Evolutionary conservation across 2,329 filamentous ascomycete genomes (phyloP), one percentile per base, ranked within the genome.

Genomic region (Cercospora brassicicola): DNA sequence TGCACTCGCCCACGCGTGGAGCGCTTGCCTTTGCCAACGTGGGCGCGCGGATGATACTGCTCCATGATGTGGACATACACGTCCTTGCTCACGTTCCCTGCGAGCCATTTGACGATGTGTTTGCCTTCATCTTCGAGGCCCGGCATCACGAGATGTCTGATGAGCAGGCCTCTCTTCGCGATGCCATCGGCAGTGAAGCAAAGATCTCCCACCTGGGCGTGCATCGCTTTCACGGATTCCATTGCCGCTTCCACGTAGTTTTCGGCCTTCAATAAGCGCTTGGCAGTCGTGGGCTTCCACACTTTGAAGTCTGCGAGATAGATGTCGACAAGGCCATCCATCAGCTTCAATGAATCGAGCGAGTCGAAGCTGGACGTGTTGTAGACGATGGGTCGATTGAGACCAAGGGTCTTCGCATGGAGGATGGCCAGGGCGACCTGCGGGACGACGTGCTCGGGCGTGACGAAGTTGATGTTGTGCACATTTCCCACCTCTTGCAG

Each of bases 261-360:
- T 59, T 92, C 90, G 0, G 90, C 90, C 77, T 96, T 96, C 39
- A 95, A 84, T 31, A 95, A 81, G 10, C 91, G 84, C 73, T 86
- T 89, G 20, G 90, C 90, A 0, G 90, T 90, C 23, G 78, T 81
- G 1, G 84, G 78, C 30, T 86, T 86, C 91, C 91, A 95, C 9
- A 94, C 88, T 78, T 96, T 95, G 83, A 95, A 95, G 76, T 96
- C 92, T 0, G 92, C 90, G n/a, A 96, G 82, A 76, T 95, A 96
- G 55, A 96, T 93, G 77, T 95, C 92, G 0, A 95, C 88, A 30
- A 96, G 81, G 0, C 92, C 92, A 73, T 95, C 89, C 73, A 96
- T 85, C 8, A 95, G 82, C 67, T 88, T 80, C 1, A 96, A 82
- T 0, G 90, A 93, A 2, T 88, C 89, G 0, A 90, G 81, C 0